Evolutionary conservation across 1,139 yeast genomes (phyloP).

Genomic region (Candida dubliniensis): DNA sequence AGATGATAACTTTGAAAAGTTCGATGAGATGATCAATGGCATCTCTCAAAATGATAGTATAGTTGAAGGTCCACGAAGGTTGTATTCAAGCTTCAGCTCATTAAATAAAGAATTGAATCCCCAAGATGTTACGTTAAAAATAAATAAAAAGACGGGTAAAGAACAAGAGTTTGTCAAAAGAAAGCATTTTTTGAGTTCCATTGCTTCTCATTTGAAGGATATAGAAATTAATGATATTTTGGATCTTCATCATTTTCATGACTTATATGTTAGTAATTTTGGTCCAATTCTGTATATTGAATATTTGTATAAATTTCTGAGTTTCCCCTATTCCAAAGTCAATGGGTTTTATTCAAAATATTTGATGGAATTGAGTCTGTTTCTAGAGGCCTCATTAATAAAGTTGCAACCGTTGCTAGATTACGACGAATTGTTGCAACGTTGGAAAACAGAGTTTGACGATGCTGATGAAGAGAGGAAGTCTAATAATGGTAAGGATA

Average conservation of each 20-base stretch:
- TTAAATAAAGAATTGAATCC: conserved; percentile 15
- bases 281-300: conserved; percentile 46
- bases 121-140: conserved; percentile 9
- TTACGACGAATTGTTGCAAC: conserved; percentile 30
- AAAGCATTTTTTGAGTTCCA: conserved; percentile 45
- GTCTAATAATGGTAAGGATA: conserved; percentile 31
- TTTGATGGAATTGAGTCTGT: conserved; percentile 40
- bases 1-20: conserved; percentile 32
- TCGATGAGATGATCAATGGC: conserved; percentile 41
- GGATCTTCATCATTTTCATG: conserved; percentile 55
- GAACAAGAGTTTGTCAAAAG: conserved; percentile 32
- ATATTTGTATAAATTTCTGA: conserved; percentile 48
- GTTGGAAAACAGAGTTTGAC: conserved; percentile 34
- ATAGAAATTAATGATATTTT: conserved; percentile 22
- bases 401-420: conserved; percentile 55
- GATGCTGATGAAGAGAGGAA: conserved; percentile 14
- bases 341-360: conserved; percentile 42
- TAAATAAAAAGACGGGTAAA: conserved; percentile 16
- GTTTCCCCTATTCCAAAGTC: conserved; percentile 32
- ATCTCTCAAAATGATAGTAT: conserved; percentile 20
- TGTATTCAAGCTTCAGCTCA: conserved; percentile 41
- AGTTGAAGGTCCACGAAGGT: conserved; percentile 32
- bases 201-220: conserved; percentile 45
- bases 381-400: conserved; percentile 45
- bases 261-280: conserved; percentile 45